Conservation (phyloP, 352 stramenopile genomes). For the Achlya hypogyna region DNA sequence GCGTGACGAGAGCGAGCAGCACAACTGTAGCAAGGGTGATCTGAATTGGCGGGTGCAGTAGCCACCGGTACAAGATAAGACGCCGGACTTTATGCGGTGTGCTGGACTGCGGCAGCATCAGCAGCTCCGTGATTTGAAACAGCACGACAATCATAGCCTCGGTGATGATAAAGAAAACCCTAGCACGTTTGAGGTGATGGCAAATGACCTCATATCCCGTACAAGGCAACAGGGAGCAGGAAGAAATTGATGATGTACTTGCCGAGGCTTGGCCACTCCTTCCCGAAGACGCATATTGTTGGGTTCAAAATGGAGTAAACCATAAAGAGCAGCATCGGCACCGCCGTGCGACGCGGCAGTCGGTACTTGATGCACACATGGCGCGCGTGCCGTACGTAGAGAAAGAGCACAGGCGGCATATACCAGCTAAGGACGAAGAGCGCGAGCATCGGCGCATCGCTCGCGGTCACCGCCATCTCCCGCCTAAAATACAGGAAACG, state of each 20-base stretch:
- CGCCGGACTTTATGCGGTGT: constrained; percentile 1
- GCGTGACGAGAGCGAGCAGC: not conserved
- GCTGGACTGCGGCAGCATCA: not conserved
- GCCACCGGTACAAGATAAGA: not conserved
- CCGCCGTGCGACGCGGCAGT: not conserved
- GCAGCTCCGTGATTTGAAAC: not conserved
- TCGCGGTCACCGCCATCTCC: not conserved
- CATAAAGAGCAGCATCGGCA: not conserved
- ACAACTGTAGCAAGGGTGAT: not conserved
- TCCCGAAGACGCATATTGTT: not conserved
- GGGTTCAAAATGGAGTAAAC: not conserved
- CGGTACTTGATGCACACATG: constrained; percentile 1
- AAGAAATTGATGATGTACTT: not conserved
- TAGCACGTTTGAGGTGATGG: not conserved
- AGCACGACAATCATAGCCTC: constrained; percentile 5
- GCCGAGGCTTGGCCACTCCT: not conserved
- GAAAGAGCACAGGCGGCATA: not conserved
- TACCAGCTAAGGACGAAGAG: not conserved
- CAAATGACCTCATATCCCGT: not conserved
- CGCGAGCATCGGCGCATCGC: not conserved
- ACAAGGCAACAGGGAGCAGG: not conserved
- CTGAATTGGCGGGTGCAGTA: not conserved
- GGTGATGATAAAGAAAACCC: constrained; percentile 2
- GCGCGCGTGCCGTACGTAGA: not conserved
- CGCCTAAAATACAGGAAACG: not conserved